Base-by-base conservation (phyloP, 495 filamentous ascomycete genomes). In the Diplogelasinospora grovesii region DNA sequence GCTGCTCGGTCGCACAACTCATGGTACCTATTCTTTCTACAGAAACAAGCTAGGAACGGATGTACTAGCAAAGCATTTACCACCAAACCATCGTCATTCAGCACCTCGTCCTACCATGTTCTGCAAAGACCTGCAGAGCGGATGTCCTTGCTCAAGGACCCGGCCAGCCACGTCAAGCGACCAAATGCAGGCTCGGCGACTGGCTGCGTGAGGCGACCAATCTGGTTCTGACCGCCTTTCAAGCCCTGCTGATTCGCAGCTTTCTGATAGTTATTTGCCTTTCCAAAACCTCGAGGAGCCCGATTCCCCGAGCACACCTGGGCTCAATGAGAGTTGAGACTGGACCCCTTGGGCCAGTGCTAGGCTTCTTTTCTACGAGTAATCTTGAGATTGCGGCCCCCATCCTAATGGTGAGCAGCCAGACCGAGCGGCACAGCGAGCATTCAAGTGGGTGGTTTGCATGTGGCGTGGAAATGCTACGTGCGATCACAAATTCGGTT, bases 131-230 rank as follows among this genome's bases (percentile, higher is more conserved):
- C 27, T 50, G 31, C 35, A 39, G 23, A 22, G 32, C 30, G 31
- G 41, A 39, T 39, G 44, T 28, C 38, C 20, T 29, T 22, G 20
- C 28, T 19, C 16, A 11, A 21, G 11, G 27, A 28, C 43, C 44
- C 21, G 35, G 38, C 45, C 39, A 38, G 41, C 48, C 50, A 52
- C 48, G 33, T 41, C 45, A 48, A 38, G 35, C 38, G 24, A 30
- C 18, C 16, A 35, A 21, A 20, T 13, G 10, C 30, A 28, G 23
- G 33, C 22, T 22, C 39, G 36, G 38, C 37, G 29, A 54, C 47
- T 53, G 55, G 53, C 25, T 36, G 42, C 19, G 39, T 38, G 53
- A 45, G 51, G 48, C 43, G 49, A 32, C 60, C 58, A 64, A 64
- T 63, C 55, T 46, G 8, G 22, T 29, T 16, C 27, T 18, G 38